phyloP scores from a whole-genome alignment of 2,329 filamentous ascomycete species.

The Diaporthe australafricana region DNA sequence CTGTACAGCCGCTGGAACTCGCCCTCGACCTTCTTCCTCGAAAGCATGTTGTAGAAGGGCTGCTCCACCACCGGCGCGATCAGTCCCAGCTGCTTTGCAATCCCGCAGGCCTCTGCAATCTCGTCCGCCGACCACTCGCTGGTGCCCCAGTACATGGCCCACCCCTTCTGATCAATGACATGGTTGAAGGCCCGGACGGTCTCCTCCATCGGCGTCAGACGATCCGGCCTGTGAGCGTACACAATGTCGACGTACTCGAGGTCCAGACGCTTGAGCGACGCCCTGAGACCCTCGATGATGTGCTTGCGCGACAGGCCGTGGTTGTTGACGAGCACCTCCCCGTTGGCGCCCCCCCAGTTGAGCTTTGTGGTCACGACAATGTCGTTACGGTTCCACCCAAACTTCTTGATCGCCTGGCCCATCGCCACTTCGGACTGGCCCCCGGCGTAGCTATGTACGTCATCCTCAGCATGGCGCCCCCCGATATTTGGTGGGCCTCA shows the following conservation, averaged over 20 bases:
- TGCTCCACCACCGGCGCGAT: conserved; percentile 75
- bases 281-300: conserved; percentile 69
- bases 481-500: not conserved
- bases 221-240: conserved; percentile 77
- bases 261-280: conserved; percentile 66
- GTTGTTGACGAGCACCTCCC: conserved; percentile 71
- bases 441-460: conserved; percentile 58
- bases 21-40: conserved; percentile 70
- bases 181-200: conserved; percentile 78
- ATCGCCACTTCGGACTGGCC: conserved; percentile 74
- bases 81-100: conserved; percentile 68
- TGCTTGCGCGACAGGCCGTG: conserved; percentile 70
- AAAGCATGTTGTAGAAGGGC: conserved; percentile 75
- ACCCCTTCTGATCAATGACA: conserved; percentile 72
- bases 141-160: conserved; percentile 79
- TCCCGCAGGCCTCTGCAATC: conserved; percentile 72
- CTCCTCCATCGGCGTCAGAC: conserved; percentile 77
- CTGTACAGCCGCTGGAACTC: conserved; percentile 72
- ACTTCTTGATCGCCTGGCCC: conserved; percentile 71
- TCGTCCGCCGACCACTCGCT: conserved; percentile 78
- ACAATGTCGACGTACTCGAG: conserved; percentile 75
- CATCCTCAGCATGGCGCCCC: not conserved
- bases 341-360: conserved; percentile 73
- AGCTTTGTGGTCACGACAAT: conserved; percentile 72
- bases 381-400: conserved; percentile 71